Percentiles rank a stretch among this genome's conserved stretches.
Conservation (phyloP, 2,329 filamentous ascomycete species). For the Amylocarpus encephaloides region DNA sequence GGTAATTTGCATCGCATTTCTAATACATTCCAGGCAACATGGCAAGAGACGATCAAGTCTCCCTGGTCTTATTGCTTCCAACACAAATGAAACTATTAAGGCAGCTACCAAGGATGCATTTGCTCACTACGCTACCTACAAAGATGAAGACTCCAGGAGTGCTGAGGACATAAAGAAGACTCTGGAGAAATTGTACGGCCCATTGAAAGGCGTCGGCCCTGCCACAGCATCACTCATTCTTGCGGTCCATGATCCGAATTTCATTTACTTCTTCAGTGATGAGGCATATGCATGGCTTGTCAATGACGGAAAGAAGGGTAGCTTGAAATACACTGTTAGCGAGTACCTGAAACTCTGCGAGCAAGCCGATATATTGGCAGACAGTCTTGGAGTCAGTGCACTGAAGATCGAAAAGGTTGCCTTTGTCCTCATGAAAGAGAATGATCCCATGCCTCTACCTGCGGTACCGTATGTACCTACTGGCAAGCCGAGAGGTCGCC, state of each 20-base stretch:
- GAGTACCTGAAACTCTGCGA: conserved; percentile 58
- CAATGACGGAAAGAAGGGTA: conserved; percentile 42
- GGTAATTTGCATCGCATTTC: too few species aligned
- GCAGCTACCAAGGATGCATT: conserved; percentile 48
- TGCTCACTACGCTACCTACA: conserved; percentile 36
- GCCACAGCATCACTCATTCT: conserved; percentile 73
- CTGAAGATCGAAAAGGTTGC: conserved; percentile 65
- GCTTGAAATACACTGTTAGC: conserved; percentile 62
- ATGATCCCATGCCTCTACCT: conserved; percentile 20
- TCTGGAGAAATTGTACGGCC: conserved; percentile 46
- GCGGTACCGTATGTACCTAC: conserved; percentile 18
- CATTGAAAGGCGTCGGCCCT: conserved; percentile 68
- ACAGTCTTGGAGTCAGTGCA: conserved; percentile 48
- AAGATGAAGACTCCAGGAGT: too few species aligned
- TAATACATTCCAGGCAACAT: conserved; percentile 35
- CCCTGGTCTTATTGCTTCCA: conserved; percentile 50
- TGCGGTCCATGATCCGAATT: conserved; percentile 52
- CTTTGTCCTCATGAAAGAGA: conserved; percentile 54
- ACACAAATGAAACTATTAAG: conserved; percentile 43
- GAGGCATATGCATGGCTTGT: conserved; percentile 70
- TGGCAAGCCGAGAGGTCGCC: conserved; percentile 20
- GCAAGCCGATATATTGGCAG: conserved; percentile 37
- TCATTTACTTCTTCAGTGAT: conserved; percentile 71
- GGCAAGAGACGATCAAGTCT: conserved; percentile 57
- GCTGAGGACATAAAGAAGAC: conserved; percentile 35